Percentiles rank a stretch among this genome's conserved stretches.
phyloP scores from a whole-genome alignment of 768 basidiomycete species.

The Suillus occidentalis region DNA sequence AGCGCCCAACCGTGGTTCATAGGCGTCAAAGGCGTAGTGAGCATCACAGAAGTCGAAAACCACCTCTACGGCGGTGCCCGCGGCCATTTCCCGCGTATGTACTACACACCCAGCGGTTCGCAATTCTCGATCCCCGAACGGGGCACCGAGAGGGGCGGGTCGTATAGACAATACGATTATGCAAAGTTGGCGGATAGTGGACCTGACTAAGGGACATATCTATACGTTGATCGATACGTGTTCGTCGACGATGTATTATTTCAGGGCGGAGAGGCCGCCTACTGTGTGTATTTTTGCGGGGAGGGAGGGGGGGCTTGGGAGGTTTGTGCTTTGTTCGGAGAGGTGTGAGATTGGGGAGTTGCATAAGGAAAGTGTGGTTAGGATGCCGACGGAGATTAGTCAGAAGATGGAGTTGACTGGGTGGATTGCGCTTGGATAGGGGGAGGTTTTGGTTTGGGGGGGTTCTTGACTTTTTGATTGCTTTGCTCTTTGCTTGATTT shows the following conservation, averaged over 20 bases:
- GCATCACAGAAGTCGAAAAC: conserved; percentile 8
- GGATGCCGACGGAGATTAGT: conserved; percentile 17
- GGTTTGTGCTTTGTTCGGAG: conserved; percentile 26
- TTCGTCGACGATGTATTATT: conserved; percentile 20
- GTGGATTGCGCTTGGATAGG: not conserved
- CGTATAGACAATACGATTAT: not conserved
- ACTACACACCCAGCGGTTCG: conserved; percentile 18
- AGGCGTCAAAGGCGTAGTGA: conserved; percentile 20
- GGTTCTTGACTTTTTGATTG: too few species aligned
- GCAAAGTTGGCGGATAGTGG: conserved; percentile 7
- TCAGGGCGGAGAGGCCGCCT: conserved; percentile 16
- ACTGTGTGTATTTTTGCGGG: conserved; percentile 23
- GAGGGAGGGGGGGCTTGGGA: conserved; percentile 21
- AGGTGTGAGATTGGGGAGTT: conserved; percentile 15
- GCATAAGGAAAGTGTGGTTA: conserved; percentile 22
- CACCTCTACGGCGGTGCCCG: conserved; percentile 17
- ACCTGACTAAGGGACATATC: conserved; percentile 2
- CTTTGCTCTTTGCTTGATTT: too few species aligned
- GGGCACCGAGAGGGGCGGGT: conserved; percentile 11
- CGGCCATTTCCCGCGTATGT: conserved; percentile 10
- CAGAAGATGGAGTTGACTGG: conserved; percentile 2
- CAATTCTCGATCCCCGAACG: conserved; percentile 9
- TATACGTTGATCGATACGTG: conserved; percentile 20
- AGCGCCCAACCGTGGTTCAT: conserved; percentile 20
- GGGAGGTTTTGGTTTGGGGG: too few species aligned